Evolutionary conservation across 1,284 basidiomycete genomes (phyloP), one percentile per base, ranked within the genome.

Genomic region (Rhodofomes roseus): DNA sequence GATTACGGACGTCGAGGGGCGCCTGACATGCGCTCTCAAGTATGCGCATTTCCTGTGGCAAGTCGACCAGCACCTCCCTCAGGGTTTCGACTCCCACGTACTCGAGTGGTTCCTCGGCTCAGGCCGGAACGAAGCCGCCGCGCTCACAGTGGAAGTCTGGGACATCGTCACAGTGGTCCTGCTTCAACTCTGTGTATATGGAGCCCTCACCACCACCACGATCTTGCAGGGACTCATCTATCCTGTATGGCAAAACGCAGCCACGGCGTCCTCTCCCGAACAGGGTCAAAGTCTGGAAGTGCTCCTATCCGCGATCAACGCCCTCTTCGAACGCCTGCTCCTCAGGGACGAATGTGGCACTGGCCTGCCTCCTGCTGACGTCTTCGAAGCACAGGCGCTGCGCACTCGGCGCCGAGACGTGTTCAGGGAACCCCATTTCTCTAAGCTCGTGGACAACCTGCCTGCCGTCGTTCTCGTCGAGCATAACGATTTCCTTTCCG

Each of bases 181-280:
- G 2, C 70, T 90, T 1, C 82, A 86, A 67, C 77, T 92, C 23
- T 80, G 80, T n/a, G 79, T 86, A 23, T 82, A 83, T 59, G 88
- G 87, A 23, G 85, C 88, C 3, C 73, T 93, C 27, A 80, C 82
- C 55, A 85, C 86, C 4, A 87, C 88, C 1, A 90, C 88, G 0
- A 79, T 93, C 37, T 74, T 93, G 39, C 76, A 80, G 59, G 89
- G 90, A 22, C 71, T 93, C 18, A 81, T 92, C 16, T 92, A 90
- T 70, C 88, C 88, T 20, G 82, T 84, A 4, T 93, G 90, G 90
- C 75, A 79, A 53, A 73, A 79, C 16, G 81, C 78, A 14, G 81
- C 83, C 14, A 70, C 69, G 7, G 66, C 74, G 22, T 66, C 75
- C 7, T 67, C 73, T 1, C 64, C 70, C 8, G 74, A 76, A 31